phyloP scores from a whole-genome alignment of 768 basidiomycete species.

The Xerocomus brunneocitrinus region DNA sequence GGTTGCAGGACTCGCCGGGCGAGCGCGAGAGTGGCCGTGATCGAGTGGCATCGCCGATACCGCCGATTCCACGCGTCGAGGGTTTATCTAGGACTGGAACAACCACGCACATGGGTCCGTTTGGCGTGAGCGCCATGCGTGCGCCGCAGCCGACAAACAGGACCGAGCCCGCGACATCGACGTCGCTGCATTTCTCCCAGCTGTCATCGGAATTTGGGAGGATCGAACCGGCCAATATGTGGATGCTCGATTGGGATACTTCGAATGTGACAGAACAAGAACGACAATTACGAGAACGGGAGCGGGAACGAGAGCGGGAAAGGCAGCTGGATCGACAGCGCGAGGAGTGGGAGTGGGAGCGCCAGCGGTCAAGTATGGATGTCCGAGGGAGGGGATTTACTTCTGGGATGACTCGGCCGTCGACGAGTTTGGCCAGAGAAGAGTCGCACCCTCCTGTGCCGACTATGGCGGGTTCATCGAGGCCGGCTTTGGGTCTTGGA shows the following conservation, averaged over 20 bases:
- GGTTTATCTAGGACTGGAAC: conserved; percentile 8
- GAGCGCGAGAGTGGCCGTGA: conserved; percentile 11
- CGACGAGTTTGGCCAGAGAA: conserved; percentile 18
- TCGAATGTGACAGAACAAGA: conserved; percentile 10
- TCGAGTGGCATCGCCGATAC: conserved; percentile 11
- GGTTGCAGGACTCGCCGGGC: conserved; percentile 16
- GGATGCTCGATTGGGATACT: conserved; percentile 18
- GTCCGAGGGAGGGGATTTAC: conserved; percentile 3
- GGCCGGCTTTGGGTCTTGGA: conserved; percentile 6
- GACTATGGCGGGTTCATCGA: neutral
- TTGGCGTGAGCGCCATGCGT: neutral
- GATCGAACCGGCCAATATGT: conserved; percentile 8
- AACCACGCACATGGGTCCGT: conserved; percentile 5
- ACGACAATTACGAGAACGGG: conserved; percentile 1
- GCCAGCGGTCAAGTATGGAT: conserved; percentile 6
- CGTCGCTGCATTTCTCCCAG: conserved; percentile 19
- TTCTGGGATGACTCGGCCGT: conserved; percentile 12
- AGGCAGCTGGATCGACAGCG: conserved; percentile 12
- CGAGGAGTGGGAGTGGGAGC: conserved; percentile 17
- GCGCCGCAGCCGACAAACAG: conserved; percentile 2
- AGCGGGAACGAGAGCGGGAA: conserved; percentile 7
- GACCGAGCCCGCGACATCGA: conserved; percentile 5
- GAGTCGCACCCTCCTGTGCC: conserved; percentile 6
- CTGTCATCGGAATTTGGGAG: conserved; percentile 18
- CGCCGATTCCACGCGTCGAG: conserved; percentile 12